These are phyloP conservation scores for Azolla pinnata DNA, from an alignment of 75 land plant species.

Conservation along the genomic window DNA sequence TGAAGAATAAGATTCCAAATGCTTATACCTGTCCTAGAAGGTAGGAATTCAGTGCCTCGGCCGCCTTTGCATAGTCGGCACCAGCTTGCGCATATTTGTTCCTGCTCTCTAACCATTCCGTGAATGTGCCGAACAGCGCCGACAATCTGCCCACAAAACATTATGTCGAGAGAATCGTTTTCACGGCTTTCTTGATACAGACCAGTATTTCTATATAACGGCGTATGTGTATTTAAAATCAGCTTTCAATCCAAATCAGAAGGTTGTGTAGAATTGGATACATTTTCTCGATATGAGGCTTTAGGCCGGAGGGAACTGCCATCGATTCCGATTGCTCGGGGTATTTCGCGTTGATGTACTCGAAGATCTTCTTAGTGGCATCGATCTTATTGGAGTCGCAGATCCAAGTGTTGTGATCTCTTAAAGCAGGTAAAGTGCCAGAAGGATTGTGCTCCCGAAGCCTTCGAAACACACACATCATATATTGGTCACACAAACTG, in stretches of 20 bases:
- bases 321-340: background rate
- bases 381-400: too few relatives aligned
- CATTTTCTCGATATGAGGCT: background rate
- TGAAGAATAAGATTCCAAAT: too few relatives aligned
- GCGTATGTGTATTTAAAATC: background rate
- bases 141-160: background rate
- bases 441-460: too few relatives aligned
- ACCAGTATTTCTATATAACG: too few relatives aligned
- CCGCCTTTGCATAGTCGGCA: background rate
- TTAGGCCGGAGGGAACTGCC: background rate
- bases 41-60: background rate
- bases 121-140: background rate
- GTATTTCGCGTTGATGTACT: background rate
- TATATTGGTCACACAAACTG: too few relatives aligned
- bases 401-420: too few relatives aligned
- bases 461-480: too few relatives aligned
- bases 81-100: background rate
- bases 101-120: background rate
- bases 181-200: background rate
- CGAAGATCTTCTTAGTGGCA: background rate
- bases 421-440: too few relatives aligned
- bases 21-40: background rate
- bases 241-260: background rate
- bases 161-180: background rate
- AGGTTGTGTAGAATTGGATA: background rate